Base-by-base conservation (phyloP, 2,329 filamentous ascomycete genomes). In the Colletotrichum melonis region DNA sequence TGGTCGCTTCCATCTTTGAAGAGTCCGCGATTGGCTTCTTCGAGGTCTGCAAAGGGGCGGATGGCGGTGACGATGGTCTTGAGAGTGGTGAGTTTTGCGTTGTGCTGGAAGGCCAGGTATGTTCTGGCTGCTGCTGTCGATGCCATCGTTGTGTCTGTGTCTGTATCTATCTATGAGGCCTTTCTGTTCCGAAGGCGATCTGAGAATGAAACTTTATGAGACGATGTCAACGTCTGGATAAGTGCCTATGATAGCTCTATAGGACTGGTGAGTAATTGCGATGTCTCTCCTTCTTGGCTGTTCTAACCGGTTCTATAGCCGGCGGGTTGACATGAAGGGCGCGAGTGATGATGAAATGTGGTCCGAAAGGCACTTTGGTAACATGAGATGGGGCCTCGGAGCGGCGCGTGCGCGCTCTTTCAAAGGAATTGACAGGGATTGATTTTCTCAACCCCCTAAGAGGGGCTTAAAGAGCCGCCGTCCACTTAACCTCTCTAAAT, bases 1-100 rank as follows among this genome's bases (percentile, higher is more conserved):
- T 86, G 80, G 5, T 88, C 84, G 9, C 79, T 79, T 5, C 83
- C 86, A 14, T 88, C 82, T 78, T 93, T 93, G 84, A 91, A 91
- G 11, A 93, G 86, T 7, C 82, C 78, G 64, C 83, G 86, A 69
- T 90, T 88, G 38, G 83, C 80, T 42, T 87, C 83, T 3, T 89
- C 84, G 1, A 93, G 85, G 2, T 82, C 79, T 0, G 83, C 77
- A 73, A 91, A 86, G 0, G 88, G 84, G 1, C 82, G 81, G 42
- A 92, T 80, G 7, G 86, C 85, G 5, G 83, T 82, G 28, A 91
- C 80, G 2, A 78, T 77, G 0, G 87, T 86, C 28, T 81, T 77
- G 32, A 89, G 83, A 0, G 77, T 83, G 70, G 84, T 78, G 2
- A 88, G 82, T 69, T 84, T 84, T 16, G 80, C 82, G 70, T 87